These are phyloP conservation scores for Penicillium sp. DNA, from an alignment of 2,329 filamentous ascomycete genomes.

Conservation along the genomic window DNA sequence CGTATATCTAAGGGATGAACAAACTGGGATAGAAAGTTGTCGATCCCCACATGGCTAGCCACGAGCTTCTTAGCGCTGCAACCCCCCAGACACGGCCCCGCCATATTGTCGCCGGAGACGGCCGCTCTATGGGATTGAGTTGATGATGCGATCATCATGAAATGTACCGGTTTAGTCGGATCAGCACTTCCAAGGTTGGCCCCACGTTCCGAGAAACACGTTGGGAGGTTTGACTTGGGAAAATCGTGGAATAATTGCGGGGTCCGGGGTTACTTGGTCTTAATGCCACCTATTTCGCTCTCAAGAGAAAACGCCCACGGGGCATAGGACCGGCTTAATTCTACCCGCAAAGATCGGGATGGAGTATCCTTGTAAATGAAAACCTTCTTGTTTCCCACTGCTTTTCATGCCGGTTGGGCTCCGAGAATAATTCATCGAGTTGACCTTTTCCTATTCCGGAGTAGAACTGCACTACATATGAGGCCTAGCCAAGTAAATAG, in stretches of 20 bases:
- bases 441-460: background rate
- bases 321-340: background rate
- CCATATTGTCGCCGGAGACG: background rate
- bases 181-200: background rate
- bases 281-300: background rate
- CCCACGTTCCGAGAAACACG: background rate
- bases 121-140: background rate
- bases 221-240: background rate
- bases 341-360: background rate
- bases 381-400: background rate
- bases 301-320: background rate
- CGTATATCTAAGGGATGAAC: background rate
- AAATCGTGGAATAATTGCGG: background rate
- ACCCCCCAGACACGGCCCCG: background rate
- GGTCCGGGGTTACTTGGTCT: background rate
- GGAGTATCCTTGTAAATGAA: background rate
- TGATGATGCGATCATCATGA: background rate
- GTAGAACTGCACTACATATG: background rate
- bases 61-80: constrained; percentile 6
- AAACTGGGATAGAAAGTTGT: background rate
- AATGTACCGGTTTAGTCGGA: background rate
- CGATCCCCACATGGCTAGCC: constrained; percentile 17
- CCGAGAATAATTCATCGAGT: background rate
- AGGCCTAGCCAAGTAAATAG: background rate
- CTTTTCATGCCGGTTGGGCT: background rate